Conservation (phyloP, 2,329 filamentous ascomycete species). For the Colletotrichum sp. region DNA sequence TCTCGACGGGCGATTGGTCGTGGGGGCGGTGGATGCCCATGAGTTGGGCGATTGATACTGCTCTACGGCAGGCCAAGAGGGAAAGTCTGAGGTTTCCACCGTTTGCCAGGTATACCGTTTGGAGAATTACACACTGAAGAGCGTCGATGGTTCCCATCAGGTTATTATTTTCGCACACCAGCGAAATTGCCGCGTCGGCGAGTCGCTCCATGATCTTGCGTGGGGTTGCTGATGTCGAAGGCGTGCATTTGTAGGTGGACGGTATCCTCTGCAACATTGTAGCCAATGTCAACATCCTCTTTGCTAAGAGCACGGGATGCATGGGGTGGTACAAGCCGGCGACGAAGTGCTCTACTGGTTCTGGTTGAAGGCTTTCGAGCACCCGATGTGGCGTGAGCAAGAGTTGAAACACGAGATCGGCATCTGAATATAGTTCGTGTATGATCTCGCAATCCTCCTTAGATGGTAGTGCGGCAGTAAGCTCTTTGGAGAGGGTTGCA, state of each 20-base stretch:
- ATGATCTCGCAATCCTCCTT: slow-evolving; percentile 21
- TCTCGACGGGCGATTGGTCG: slow-evolving; percentile 2
- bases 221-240: slow-evolving; percentile 10
- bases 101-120: slow-evolving; percentile 50
- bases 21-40: slow-evolving; percentile 36
- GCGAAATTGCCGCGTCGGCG: slow-evolving; percentile 32
- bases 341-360: slow-evolving; percentile 4
- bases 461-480: slow-evolving; percentile 25
- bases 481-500: slow-evolving; percentile 1
- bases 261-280: slow-evolving; percentile 37
- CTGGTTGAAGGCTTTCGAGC: not conserved
- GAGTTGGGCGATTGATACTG: slow-evolving; percentile 48
- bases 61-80: slow-evolving; percentile 50
- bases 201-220: slow-evolving; percentile 28
- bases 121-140: slow-evolving; percentile 52
- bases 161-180: slow-evolving; percentile 51
- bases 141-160: slow-evolving; percentile 50
- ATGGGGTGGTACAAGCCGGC: slow-evolving; percentile 23
- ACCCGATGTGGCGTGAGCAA: slow-evolving; percentile 27
- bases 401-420: slow-evolving; percentile 27
- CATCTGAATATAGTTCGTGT: slow-evolving; percentile 3
- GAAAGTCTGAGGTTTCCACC: slow-evolving; percentile 48
- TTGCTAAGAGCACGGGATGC: slow-evolving; percentile 47
- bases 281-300: slow-evolving; percentile 41
- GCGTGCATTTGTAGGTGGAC: slow-evolving; percentile 34